Evolutionary conservation across 139 green algal genomes (phyloP).

Genomic region (Eudorina sp.): DNA sequence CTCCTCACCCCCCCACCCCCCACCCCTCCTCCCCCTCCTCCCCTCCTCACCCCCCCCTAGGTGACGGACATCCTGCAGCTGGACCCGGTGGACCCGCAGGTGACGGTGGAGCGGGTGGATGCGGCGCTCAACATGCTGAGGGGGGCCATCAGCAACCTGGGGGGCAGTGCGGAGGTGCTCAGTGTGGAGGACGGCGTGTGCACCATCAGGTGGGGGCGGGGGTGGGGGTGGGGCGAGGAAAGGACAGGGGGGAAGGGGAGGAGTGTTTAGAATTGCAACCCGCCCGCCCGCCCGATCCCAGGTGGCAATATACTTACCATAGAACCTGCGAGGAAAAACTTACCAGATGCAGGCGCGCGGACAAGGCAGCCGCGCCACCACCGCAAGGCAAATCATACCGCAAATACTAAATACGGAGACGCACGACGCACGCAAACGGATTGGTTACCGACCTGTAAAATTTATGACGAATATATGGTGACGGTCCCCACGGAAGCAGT

Average conservation of each 20-base stretch:
- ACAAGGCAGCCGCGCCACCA: too few species aligned
- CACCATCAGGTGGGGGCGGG: constrained; percentile 57
- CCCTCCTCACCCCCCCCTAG: not conserved
- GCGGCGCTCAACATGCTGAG: constrained; percentile 88
- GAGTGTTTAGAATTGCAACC: not conserved
- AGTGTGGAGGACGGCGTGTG: constrained; percentile 67
- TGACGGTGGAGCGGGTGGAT: constrained; percentile 74
- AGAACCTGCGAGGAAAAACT: too few species aligned
- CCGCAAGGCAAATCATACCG: too few species aligned
- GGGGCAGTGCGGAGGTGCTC: constrained; percentile 84
- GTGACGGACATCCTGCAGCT: constrained; percentile 53
- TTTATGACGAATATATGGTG: too few species aligned
- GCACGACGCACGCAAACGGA: too few species aligned
- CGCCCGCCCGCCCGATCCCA: too few species aligned
- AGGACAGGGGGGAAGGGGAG: not conserved
- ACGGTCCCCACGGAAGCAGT: too few species aligned
- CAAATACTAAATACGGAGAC: too few species aligned
- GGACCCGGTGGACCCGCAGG: constrained; percentile 69
- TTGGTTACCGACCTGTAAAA: too few species aligned
- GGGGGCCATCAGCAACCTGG: constrained; percentile 82
- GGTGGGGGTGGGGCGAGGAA: not conserved
- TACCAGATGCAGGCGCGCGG: too few species aligned
- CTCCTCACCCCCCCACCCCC: not conserved
- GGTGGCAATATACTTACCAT: too few species aligned
- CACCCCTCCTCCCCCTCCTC: not conserved